Percentiles rank a stretch among this genome's conserved stretches.
These are phyloP conservation scores for Botryotinia globosa DNA, from an alignment of 2,329 filamentous ascomycete species.

Conservation along the genomic window DNA sequence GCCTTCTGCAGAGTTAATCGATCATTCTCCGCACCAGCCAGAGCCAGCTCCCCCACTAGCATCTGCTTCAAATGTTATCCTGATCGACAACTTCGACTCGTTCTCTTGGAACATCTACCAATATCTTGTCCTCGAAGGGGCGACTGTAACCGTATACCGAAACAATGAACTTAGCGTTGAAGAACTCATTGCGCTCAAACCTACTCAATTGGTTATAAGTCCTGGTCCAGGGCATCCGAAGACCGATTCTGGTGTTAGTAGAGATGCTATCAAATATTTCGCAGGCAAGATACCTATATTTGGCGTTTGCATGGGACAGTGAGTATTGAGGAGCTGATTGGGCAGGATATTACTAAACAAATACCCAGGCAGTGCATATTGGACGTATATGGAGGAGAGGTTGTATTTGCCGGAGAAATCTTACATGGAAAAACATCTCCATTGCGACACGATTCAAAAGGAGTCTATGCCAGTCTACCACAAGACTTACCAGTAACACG, in stretches of 20 bases:
- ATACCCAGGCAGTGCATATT: conserved; percentile 81
- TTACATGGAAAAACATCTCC: conserved; percentile 95
- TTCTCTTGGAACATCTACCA: conserved; percentile 99
- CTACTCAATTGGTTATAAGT: conserved; percentile 91
- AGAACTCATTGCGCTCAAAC: conserved; percentile 76
- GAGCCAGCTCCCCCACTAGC: conserved; percentile 68
- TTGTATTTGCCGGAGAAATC: conserved; percentile 92
- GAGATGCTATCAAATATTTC: conserved; percentile 86
- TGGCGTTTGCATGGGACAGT: conserved; percentile 98
- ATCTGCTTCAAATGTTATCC: conserved; percentile 83
- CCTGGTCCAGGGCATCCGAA: conserved; percentile 91
- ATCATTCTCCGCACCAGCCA: conserved; percentile 86
- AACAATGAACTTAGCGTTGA: conserved; percentile 90
- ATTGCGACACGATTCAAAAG: conserved; percentile 82
- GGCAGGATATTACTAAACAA: neutral
- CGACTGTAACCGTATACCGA: conserved; percentile 81
- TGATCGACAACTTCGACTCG: conserved; percentile 99
- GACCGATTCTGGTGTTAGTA: conserved; percentile 89
- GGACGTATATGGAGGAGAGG: conserved; percentile 85
- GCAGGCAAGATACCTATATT: conserved; percentile 91
- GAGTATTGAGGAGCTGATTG: conserved; percentile 42
- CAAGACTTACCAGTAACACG: conserved; percentile 84
- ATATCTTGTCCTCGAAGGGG: conserved; percentile 94
- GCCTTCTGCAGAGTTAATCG: conserved; percentile 54
- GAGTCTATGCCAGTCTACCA: conserved; percentile 80